Conservation (phyloP, 805 yeast genomes). For the Clavispora asparagi region DNA sequence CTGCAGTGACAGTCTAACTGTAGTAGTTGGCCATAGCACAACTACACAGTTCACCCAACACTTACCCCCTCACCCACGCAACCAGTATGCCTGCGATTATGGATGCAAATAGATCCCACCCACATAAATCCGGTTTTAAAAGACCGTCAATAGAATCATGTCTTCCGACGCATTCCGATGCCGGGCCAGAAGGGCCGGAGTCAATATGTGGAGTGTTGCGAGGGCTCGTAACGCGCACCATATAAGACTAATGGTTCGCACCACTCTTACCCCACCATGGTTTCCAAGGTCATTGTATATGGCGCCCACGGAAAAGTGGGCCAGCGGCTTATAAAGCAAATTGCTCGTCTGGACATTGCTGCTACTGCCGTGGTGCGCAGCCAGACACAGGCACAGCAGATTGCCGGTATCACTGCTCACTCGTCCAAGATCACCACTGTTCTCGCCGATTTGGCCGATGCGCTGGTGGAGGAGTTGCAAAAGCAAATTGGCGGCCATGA, state of each 20-base stretch:
- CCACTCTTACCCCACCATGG: neutral
- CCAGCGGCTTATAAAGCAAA: constrained; percentile 34
- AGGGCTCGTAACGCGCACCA: neutral
- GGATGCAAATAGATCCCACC: too few relatives aligned
- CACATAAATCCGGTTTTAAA: too few relatives aligned
- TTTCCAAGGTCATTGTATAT: constrained; percentile 25
- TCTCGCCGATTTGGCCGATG: constrained; percentile 35
- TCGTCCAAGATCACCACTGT: constrained; percentile 23
- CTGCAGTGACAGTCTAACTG: too few relatives aligned
- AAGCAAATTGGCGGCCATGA: constrained; percentile 41
- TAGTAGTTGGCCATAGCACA: too few relatives aligned
- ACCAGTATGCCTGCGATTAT: too few relatives aligned
- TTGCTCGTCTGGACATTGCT: constrained; percentile 14
- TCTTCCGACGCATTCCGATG: too few relatives aligned
- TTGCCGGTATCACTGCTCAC: constrained; percentile 31
- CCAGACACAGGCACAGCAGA: constrained; percentile 38
- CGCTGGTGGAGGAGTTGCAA: constrained; percentile 29
- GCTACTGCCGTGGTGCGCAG: constrained; percentile 43
- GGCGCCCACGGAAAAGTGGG: constrained; percentile 68
- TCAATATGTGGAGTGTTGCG: neutral
- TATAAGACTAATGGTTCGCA: neutral
- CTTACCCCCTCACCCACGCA: too few relatives aligned
- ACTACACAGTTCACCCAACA: too few relatives aligned
- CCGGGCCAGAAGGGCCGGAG: too few relatives aligned
- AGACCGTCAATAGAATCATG: too few relatives aligned